These are phyloP conservation scores for Leccinum imitatum DNA, from an alignment of 768 basidiomycete species.

Conservation along the genomic window DNA sequence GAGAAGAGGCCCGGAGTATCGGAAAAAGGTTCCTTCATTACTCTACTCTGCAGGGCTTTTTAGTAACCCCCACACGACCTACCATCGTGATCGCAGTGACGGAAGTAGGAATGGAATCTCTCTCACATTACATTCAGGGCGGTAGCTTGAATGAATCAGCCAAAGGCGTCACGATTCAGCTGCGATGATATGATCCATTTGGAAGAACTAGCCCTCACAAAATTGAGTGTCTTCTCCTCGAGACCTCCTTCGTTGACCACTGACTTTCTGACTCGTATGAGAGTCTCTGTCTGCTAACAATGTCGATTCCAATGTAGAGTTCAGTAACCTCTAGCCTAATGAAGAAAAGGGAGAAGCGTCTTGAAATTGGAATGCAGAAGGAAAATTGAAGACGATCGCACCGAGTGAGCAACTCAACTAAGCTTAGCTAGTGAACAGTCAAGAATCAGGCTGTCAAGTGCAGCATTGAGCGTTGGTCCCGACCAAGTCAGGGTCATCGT, in stretches of 20 bases:
- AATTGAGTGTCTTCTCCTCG: background rate
- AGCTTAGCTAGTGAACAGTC: no score
- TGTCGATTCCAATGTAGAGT: no score
- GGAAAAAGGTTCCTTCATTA: background rate
- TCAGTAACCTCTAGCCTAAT: no score
- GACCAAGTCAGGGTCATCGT: background rate
- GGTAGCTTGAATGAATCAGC: background rate
- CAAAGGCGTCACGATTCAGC: background rate
- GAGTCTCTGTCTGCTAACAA: no score
- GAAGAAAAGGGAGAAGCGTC: no score
- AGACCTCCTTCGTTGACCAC: background rate
- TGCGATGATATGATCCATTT: background rate
- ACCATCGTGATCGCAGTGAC: background rate
- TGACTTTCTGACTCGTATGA: no score
- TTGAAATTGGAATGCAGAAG: no score
- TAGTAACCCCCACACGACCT: background rate
- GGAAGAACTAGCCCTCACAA: background rate
- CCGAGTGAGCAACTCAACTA: no score
- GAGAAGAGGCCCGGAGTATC: background rate
- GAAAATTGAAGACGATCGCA: no score
- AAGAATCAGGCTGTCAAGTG: no score
- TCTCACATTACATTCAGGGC: slow-evolving; percentile 10
- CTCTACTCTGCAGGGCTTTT: background rate
- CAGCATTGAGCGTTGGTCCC: background rate
- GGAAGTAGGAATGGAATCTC: slow-evolving; percentile 1